Percentiles rank a stretch among this genome's conserved stretches.
These are phyloP conservation scores for Aureobasidium sp. DNA, from an alignment of 2,329 filamentous ascomycete genomes.

Conservation along the genomic window DNA sequence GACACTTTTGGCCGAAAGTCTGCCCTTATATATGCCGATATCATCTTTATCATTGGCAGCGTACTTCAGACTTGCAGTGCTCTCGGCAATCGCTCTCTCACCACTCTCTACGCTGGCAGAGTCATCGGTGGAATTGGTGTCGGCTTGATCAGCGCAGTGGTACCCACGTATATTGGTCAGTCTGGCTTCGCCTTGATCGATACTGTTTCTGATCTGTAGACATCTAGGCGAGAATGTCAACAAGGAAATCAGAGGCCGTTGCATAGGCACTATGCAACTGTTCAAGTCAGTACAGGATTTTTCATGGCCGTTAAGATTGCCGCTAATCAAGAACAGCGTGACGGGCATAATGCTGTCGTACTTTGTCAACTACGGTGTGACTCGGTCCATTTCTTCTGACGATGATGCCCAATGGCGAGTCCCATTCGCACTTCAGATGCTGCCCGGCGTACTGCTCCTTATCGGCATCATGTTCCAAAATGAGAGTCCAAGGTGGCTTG, in stretches of 20 bases:
- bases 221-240: constrained; percentile 39
- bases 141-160: constrained; percentile 36
- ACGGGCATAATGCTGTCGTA: constrained; percentile 45
- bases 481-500: constrained; percentile 48
- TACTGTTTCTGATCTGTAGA: constrained; percentile 15
- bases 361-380: constrained; percentile 48
- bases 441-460: constrained; percentile 46
- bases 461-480: constrained; percentile 45
- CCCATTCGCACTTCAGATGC: constrained; percentile 47
- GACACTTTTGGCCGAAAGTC: constrained; percentile 37
- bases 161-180: constrained; percentile 36
- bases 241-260: constrained; percentile 29
- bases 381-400: constrained; percentile 36
- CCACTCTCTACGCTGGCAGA: constrained; percentile 37
- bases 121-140: constrained; percentile 41
- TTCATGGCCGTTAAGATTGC: not conserved
- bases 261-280: constrained; percentile 27
- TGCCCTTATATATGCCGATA: constrained; percentile 36
- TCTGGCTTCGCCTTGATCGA: constrained; percentile 27
- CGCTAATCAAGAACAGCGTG: constrained; percentile 20
- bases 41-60: constrained; percentile 38
- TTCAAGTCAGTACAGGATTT: constrained; percentile 19
- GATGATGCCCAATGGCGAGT: constrained; percentile 47
- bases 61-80: constrained; percentile 35
- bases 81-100: constrained; percentile 29